Base-by-base conservation (phyloP, 305 asterid genomes). In the Solanum aculeatissimum region DNA sequence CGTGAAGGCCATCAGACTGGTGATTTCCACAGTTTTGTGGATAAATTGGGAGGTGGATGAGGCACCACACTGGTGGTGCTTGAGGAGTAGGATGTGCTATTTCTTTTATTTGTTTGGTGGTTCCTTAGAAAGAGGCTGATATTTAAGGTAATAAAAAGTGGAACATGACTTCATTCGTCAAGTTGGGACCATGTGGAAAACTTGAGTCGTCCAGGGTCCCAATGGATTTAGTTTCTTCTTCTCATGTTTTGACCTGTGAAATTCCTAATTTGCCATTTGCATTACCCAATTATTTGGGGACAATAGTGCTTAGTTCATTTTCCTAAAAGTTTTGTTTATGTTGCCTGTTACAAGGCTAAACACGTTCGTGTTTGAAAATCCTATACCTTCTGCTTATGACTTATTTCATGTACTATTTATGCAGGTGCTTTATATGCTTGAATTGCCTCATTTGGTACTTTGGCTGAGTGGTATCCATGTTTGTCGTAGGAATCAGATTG, bases 1-100 rank as follows among this genome's bases (percentile, higher is more conserved):
- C 35, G 84, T 15, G 77, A 27, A 66, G 63, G 92, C 92, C 98
- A 94, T 94, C 88, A 5, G 19, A 11, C 27, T 27, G 43, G 58
- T 12, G 71, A 84, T 60, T 60, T 40, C 74, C 47, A 84, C 87
- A 5, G 83, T 69, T 27, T 80, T 85, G 62, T 77, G 86, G 35
- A 19, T 58, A 84, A 65, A 18, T 55, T 85, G 42, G 85, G 88
- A 83, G 11, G 74, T 75, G 68, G 54, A 13, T 21, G 53, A 18
- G 27, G 27, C 42, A 42, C 60, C 66, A 51, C 54, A 38, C 2
- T 43, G 14, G 71, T 74, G 79, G 12, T 49, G 68, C 70, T 71
- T 43, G 54, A 29, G 66, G 16, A 23, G 43, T n/a, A 42, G 57
- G 43, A 75, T 45, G 58, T 25, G 16, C 54, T 66, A 18, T 72